Evolutionary conservation across 306 rosid species (phyloP).

Genomic region (Mucuna pruriens): DNA sequence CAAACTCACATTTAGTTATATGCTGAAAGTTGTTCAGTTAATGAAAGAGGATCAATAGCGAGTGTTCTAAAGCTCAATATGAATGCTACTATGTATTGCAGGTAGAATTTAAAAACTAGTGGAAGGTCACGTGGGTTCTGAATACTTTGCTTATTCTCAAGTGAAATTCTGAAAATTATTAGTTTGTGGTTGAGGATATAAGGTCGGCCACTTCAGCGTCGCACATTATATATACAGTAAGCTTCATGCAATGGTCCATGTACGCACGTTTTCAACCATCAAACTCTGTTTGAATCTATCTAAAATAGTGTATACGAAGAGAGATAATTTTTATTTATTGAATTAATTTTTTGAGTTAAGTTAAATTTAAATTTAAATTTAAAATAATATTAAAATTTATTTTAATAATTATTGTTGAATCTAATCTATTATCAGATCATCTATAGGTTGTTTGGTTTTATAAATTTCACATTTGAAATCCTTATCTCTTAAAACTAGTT

Average conservation of each 20-base stretch:
- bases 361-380: too few relatives aligned
- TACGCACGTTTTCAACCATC: not conserved
- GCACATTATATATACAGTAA: not conserved
- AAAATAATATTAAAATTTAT: too few relatives aligned
- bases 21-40: not conserved
- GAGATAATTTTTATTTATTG: too few relatives aligned
- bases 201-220: conserved; percentile 22
- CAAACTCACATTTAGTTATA: not conserved
- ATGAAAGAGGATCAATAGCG: not conserved
- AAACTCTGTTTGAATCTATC: too few relatives aligned
- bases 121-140: conserved; percentile 22
- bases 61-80: not conserved
- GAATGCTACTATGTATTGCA: not conserved
- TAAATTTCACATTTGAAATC: too few relatives aligned
- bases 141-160: conserved; percentile 19
- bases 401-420: too few relatives aligned
- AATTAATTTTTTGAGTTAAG: too few relatives aligned
- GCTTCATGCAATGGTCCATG: conserved; percentile 23
- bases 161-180: not conserved
- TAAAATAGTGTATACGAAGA: too few relatives aligned
- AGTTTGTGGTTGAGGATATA: conserved; percentile 7
- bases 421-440: too few relatives aligned
- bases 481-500: too few relatives aligned
- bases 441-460: too few relatives aligned
- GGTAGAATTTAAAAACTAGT: conserved; percentile 16